Percentiles rank a stretch among this genome's conserved stretches.
These are phyloP conservation scores for Coemansia sp. DNA, from an alignment of 192 early-diverging fungal species.

Conservation along the genomic window DNA sequence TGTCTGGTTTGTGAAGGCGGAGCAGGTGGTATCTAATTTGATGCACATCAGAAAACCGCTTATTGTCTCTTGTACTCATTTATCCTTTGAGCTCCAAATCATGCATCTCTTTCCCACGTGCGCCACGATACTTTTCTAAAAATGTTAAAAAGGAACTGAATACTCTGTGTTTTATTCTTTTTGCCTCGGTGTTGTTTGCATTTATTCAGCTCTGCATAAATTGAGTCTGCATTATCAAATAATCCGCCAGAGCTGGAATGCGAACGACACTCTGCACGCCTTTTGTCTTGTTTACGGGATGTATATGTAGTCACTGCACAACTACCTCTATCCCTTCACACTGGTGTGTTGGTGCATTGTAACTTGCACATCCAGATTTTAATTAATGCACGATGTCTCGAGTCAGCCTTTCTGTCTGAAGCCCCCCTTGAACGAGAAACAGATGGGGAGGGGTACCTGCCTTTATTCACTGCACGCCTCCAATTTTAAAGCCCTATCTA, in stretches of 20 bases:
- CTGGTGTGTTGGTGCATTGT: neutral
- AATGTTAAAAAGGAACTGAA: neutral
- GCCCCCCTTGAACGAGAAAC: neutral
- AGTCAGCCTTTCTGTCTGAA: neutral
- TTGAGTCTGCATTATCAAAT: slow-evolving; percentile 2
- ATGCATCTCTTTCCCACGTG: neutral
- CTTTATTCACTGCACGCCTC: slow-evolving; percentile 5
- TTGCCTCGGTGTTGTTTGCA: neutral
- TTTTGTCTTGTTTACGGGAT: neutral
- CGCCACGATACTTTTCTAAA: neutral
- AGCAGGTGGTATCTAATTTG: neutral
- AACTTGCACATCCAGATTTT: slow-evolving; percentile 2
- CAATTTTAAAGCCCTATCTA: slow-evolving; percentile 4
- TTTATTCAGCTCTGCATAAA: slow-evolving; percentile 2
- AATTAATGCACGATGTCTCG: slow-evolving; percentile 1
- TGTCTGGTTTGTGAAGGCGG: neutral
- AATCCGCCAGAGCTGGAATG: slow-evolving; percentile 3
- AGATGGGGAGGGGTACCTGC: slow-evolving; percentile 7
- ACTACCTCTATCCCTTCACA: neutral
- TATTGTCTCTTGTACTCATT: neutral
- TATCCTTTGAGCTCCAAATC: slow-evolving; percentile 1
- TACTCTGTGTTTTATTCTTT: neutral
- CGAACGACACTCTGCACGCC: neutral
- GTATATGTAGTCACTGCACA: slow-evolving; percentile 3
- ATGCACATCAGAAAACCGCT: neutral